A percentile compares a stretch with the other conserved stretches of the same genome.
Conservation (phyloP, 306 rosid genomes). For the Morella rubra region DNA sequence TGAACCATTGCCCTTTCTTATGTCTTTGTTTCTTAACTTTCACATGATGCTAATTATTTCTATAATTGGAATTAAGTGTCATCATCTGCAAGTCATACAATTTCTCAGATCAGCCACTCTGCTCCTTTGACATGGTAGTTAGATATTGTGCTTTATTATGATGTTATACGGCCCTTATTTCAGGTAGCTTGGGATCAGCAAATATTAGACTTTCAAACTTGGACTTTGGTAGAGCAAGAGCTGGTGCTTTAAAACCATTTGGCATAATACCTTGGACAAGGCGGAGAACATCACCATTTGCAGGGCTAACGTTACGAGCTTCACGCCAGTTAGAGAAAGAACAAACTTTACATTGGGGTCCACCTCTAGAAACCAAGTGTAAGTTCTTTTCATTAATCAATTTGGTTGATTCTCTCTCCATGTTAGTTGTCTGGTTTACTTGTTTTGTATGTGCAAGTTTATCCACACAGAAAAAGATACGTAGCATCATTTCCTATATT, state of each 20-base stretch:
- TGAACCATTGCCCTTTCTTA: too few species aligned
- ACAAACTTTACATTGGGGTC: conserved; percentile 19
- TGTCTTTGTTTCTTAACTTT: neutral
- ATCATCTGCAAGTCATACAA: neutral
- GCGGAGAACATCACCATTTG: conserved; percentile 40
- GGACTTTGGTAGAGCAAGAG: conserved; percentile 38
- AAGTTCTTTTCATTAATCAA: conserved; percentile 25
- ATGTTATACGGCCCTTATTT: conserved; percentile 20
- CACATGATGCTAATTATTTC: too few species aligned
- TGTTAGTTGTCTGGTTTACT: neutral
- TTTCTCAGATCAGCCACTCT: neutral
- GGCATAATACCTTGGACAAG: conserved; percentile 52
- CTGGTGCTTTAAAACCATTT: conserved; percentile 37
- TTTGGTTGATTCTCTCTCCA: conserved; percentile 6
- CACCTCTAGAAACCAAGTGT: conserved; percentile 47
- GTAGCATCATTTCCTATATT: neutral
- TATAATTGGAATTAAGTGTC: neutral
- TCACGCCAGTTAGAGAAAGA: conserved; percentile 39
- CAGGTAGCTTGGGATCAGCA: conserved; percentile 69
- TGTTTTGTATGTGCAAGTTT: neutral
- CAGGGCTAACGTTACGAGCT: conserved; percentile 34
- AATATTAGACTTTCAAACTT: conserved; percentile 45
- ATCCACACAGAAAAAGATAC: neutral
- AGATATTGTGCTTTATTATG: neutral
- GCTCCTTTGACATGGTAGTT: neutral